Conservation (phyloP, 2,329 filamentous ascomycete species). For the Pseudopyricularia javanii region DNA sequence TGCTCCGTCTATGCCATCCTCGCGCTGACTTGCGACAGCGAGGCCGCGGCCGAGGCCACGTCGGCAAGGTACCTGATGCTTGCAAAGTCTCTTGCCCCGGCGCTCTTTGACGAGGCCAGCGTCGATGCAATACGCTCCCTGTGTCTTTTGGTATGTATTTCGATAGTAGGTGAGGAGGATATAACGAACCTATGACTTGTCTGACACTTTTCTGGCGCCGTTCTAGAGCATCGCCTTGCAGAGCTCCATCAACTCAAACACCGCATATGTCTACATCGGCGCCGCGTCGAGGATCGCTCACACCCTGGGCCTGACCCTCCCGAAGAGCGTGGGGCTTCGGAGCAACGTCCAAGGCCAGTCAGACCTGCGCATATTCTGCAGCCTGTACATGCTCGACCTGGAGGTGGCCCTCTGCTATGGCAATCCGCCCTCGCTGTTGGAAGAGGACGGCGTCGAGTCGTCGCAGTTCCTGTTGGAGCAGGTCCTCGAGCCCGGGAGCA, state of each 20-base stretch:
- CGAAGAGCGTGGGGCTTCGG: slow-evolving; percentile 9
- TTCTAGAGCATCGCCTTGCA: slow-evolving; percentile 10
- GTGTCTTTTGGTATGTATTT: slow-evolving; percentile 11
- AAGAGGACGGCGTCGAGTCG: slow-evolving; percentile 8
- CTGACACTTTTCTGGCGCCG: not conserved
- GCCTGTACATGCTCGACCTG: slow-evolving; percentile 13
- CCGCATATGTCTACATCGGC: slow-evolving; percentile 14
- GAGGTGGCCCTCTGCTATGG: slow-evolving; percentile 14
- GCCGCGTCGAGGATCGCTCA: slow-evolving; percentile 13
- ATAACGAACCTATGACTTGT: no score
- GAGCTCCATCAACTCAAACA: slow-evolving; percentile 13
- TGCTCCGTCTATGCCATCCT: slow-evolving; percentile 15
- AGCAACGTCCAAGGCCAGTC: slow-evolving; percentile 13
- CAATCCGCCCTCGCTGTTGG: slow-evolving; percentile 12
- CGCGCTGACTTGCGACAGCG: slow-evolving; percentile 13
- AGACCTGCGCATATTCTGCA: slow-evolving; percentile 13
- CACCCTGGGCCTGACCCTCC: slow-evolving; percentile 13
- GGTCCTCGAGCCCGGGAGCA: slow-evolving; percentile 12
- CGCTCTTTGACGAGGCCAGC: slow-evolving; percentile 13
- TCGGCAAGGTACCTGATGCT: slow-evolving; percentile 11
- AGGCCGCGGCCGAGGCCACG: slow-evolving; percentile 6
- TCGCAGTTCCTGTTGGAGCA: slow-evolving; percentile 9
- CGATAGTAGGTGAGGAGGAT: no score
- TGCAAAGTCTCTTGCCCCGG: slow-evolving; percentile 11
- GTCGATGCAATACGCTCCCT: slow-evolving; percentile 13